Percentiles rank a stretch among this genome's conserved stretches.
Evolutionary conservation across 2,329 filamentous ascomycete species (phyloP).

Genomic region (Drechslerella coelobrocha): DNA sequence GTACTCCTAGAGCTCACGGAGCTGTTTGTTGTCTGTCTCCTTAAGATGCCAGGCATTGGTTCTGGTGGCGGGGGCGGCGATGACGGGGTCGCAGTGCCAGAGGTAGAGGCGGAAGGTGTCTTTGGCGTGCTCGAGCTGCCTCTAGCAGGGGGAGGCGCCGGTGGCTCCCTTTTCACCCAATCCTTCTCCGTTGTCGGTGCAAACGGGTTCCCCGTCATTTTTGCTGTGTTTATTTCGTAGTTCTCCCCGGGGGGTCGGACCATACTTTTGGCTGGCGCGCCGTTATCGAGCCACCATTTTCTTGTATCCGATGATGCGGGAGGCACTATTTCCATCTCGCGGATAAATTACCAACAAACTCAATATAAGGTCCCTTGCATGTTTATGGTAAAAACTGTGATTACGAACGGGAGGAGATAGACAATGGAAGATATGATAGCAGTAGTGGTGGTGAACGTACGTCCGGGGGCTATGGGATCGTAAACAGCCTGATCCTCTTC

Average conservation of each 20-base stretch:
- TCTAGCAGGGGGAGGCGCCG: slow-evolving; percentile 32
- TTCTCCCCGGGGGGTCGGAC: slow-evolving; percentile 70
- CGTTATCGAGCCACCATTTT: slow-evolving; percentile 74
- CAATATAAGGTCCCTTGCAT: slow-evolving; percentile 5
- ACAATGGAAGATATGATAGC: slow-evolving; percentile 53
- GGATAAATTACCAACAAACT: slow-evolving; percentile 9
- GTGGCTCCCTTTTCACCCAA: slow-evolving; percentile 68
- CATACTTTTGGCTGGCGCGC: slow-evolving; percentile 75
- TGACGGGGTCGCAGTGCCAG: slow-evolving; percentile 60
- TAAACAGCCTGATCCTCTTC: slow-evolving; percentile 84
- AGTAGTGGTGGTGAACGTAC: slow-evolving; percentile 66
- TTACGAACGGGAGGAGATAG: slow-evolving; percentile 33
- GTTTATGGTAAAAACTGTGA: slow-evolving; percentile 37
- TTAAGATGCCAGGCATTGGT: slow-evolving; percentile 66
- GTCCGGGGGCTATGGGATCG: slow-evolving; percentile 79
- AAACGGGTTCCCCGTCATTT: slow-evolving; percentile 82
- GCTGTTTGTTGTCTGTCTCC: slow-evolving; percentile 26
- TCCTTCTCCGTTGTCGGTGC: slow-evolving; percentile 75
- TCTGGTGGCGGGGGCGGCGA: slow-evolving; percentile 65
- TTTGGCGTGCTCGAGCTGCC: slow-evolving; percentile 62
- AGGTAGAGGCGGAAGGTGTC: slow-evolving; percentile 56
- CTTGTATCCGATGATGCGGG: slow-evolving; percentile 72
- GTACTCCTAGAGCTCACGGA: slow-evolving; percentile 58
- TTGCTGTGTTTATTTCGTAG: slow-evolving; percentile 71
- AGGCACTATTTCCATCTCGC: slow-evolving; percentile 60